Percentiles rank a stretch among this genome's conserved stretches.
Conservation (phyloP, 805 yeast species). For the Yarrowia sp. region DNA sequence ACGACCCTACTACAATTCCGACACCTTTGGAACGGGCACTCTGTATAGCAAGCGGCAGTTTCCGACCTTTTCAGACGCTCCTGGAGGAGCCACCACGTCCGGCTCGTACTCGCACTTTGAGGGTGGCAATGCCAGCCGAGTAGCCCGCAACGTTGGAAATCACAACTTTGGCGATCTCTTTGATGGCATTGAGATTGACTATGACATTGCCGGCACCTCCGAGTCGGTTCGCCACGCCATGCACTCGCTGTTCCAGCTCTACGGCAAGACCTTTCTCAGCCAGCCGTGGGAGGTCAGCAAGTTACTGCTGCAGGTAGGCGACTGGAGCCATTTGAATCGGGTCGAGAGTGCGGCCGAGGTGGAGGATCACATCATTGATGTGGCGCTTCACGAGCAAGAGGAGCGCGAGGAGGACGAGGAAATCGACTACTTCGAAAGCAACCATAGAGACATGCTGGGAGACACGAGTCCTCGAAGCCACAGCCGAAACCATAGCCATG, state of each 20-base stretch:
- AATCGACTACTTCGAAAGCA: constrained; percentile 54
- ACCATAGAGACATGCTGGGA: constrained; percentile 37
- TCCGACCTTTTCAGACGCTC: constrained; percentile 40
- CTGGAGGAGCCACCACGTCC: constrained; percentile 15
- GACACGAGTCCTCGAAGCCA: constrained; percentile 11
- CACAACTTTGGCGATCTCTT: constrained; percentile 41
- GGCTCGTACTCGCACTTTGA: constrained; percentile 42
- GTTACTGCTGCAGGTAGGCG: constrained; percentile 80
- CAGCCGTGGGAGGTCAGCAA: constrained; percentile 91
- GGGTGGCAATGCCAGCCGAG: constrained; percentile 39
- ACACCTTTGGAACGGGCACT: constrained; percentile 60
- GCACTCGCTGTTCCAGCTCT: constrained; percentile 69
- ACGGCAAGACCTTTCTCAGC: constrained; percentile 69
- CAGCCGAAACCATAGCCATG: not conserved
- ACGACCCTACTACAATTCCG: constrained; percentile 78
- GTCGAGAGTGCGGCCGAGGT: constrained; percentile 34
- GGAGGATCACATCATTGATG: constrained; percentile 42
- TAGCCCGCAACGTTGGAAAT: constrained; percentile 28
- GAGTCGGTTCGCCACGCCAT: constrained; percentile 46
- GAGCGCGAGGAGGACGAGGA: constrained; percentile 56
- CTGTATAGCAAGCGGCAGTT: constrained; percentile 41
- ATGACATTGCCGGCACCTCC: constrained; percentile 40
- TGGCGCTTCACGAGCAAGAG: constrained; percentile 46
- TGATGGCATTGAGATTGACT: constrained; percentile 45
- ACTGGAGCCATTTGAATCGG: constrained; percentile 44